Percentiles rank a stretch among this genome's conserved stretches.
Conservation (phyloP, 768 basidiomycete species). For the Tricholoma hemisulphureum region DNA sequence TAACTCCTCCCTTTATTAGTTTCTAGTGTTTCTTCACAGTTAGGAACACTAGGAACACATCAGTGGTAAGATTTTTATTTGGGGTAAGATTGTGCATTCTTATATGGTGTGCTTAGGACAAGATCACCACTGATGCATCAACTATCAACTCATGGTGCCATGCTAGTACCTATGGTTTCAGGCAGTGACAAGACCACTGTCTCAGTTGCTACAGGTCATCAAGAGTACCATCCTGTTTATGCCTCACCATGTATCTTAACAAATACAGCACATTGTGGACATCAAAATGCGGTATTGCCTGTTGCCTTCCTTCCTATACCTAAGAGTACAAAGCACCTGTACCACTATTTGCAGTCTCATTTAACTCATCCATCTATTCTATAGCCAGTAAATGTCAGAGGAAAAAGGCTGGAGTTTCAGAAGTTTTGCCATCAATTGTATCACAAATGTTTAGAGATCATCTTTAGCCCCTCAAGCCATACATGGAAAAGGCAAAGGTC, state of each 20-base stretch:
- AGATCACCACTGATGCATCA: slow-evolving; percentile 22
- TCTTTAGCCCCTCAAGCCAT: neutral
- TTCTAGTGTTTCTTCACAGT: too few relatives aligned
- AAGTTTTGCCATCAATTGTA: too few relatives aligned
- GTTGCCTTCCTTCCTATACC: slow-evolving; percentile 34
- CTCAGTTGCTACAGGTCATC: too few relatives aligned
- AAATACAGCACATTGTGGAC: slow-evolving; percentile 26
- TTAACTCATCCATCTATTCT: neutral
- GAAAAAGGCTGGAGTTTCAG: neutral
- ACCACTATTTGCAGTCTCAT: too few relatives aligned
- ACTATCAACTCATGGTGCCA: slow-evolving; percentile 27
- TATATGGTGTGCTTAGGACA: slow-evolving; percentile 20
- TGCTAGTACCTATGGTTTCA: slow-evolving; percentile 33
- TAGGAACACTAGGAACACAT: too few relatives aligned
- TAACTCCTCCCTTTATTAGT: too few relatives aligned
- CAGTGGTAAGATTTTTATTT: slow-evolving; percentile 26
- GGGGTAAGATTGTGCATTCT: slow-evolving; percentile 7
- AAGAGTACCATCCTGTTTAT: slow-evolving; percentile 39
- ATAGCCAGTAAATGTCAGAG: slow-evolving; percentile 11
- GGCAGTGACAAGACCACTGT: too few relatives aligned
- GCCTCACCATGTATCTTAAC: slow-evolving; percentile 26
- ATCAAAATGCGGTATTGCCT: slow-evolving; percentile 26
- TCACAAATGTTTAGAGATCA: neutral
- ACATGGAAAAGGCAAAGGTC: slow-evolving; percentile 21
- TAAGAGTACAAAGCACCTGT: slow-evolving; percentile 24